A percentile compares a stretch with the other conserved stretches of the same genome.
phyloP scores from a whole-genome alignment of 768 basidiomycete species.

The Trametopsis cervina region DNA sequence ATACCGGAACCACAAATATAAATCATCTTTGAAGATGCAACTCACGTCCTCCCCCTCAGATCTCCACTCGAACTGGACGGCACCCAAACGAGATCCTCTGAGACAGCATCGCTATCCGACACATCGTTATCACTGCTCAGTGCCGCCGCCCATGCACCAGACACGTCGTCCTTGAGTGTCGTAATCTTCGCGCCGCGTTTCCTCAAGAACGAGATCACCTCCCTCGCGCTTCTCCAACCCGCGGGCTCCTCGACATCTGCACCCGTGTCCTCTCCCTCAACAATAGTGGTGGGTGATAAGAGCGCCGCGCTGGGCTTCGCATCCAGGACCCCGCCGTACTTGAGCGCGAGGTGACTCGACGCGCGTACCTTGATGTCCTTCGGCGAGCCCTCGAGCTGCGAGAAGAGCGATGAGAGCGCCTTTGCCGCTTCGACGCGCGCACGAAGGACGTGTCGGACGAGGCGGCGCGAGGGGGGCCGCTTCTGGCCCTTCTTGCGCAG shows the following conservation, averaged over 20 bases:
- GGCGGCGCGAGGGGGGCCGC: slow-evolving; percentile 68
- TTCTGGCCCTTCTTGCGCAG: slow-evolving; percentile 5
- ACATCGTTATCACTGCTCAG: slow-evolving; percentile 50
- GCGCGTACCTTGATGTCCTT: slow-evolving; percentile 42
- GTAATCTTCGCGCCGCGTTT: slow-evolving; percentile 66
- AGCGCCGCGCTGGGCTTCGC: slow-evolving; percentile 22
- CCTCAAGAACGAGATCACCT: slow-evolving; percentile 69
- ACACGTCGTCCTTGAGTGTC: slow-evolving; percentile 35
- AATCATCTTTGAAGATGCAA: no score
- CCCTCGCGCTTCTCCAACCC: slow-evolving; percentile 60
- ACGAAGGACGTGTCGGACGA: slow-evolving; percentile 85
- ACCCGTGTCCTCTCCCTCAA: slow-evolving; percentile 15
- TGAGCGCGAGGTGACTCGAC: slow-evolving; percentile 40
- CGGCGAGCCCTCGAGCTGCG: slow-evolving; percentile 43
- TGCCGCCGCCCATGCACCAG: slow-evolving; percentile 68
- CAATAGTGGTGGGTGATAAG: not conserved
- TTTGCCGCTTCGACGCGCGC: slow-evolving; percentile 80
- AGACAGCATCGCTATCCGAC: slow-evolving; percentile 7
- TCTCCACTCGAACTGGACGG: no score
- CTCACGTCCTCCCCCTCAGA: no score
- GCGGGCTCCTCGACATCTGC: slow-evolving; percentile 18
- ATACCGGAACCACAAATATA: no score
- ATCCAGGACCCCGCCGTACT: slow-evolving; percentile 35
- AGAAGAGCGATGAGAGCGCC: slow-evolving; percentile 66
- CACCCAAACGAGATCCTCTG: no score